A percentile compares a stretch with the other conserved stretches of the same genome.
Evolutionary conservation across 2,329 filamentous ascomycete species (phyloP).

Genomic region (Paradendryphiella salina): DNA sequence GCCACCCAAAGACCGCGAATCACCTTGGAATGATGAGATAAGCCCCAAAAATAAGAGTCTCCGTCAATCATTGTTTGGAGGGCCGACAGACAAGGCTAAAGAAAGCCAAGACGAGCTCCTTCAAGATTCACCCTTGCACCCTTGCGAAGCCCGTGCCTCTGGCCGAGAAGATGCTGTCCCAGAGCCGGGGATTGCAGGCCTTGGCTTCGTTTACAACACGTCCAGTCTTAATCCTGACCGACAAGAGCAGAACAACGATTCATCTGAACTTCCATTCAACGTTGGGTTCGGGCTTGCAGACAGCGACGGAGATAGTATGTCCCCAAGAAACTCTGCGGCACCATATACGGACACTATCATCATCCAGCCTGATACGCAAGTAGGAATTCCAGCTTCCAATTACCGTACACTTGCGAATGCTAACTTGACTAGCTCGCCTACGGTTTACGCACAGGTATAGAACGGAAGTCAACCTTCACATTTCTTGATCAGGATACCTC

Average conservation of each 20-base stretch:
- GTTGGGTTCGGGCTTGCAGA: constrained; percentile 11
- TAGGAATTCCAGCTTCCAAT: background rate
- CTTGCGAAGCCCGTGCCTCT: background rate
- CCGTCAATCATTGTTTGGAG: constrained; percentile 24
- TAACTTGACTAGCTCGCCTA: constrained; percentile 23
- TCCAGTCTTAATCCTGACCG: constrained; percentile 20
- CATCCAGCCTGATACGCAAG: constrained; percentile 19
- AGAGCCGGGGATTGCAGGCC: background rate
- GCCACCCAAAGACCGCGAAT: constrained; percentile 7
- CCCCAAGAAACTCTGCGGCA: constrained; percentile 10
- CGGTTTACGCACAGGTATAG: constrained; percentile 29
- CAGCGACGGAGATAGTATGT: constrained; percentile 9
- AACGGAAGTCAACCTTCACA: constrained; percentile 24
- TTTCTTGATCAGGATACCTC: constrained; percentile 46
- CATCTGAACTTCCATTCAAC: background rate
- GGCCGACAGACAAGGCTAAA: background rate
- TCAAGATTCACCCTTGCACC: background rate
- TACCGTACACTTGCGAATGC: background rate
- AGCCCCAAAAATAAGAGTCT: constrained; percentile 16
- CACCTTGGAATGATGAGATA: constrained; percentile 9
- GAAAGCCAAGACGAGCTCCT: background rate
- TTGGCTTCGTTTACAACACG: constrained; percentile 15
- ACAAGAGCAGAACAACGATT: too few species aligned
- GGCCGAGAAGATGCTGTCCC: background rate
- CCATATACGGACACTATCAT: constrained; percentile 15